These are phyloP conservation scores for Melanomma pulvis-pyrius DNA, from an alignment of 495 filamentous ascomycete species.

Conservation along the genomic window DNA sequence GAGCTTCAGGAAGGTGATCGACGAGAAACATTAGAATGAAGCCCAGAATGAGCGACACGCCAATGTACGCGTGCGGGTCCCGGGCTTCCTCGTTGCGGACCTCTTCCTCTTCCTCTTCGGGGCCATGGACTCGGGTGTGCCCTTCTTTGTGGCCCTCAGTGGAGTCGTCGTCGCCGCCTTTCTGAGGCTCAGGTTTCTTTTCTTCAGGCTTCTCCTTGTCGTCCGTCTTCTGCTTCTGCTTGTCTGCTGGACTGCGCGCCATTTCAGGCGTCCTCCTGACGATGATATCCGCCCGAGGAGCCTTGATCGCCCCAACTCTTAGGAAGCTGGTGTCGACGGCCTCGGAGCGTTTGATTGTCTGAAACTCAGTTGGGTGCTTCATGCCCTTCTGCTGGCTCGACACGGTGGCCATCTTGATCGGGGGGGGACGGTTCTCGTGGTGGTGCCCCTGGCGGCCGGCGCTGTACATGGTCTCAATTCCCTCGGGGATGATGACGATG, in stretches of 20 bases:
- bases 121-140: slow-evolving; percentile 31
- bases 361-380: slow-evolving; percentile 18
- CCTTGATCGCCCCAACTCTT: slow-evolving; percentile 15
- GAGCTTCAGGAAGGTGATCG: slow-evolving; percentile 75
- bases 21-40: slow-evolving; percentile 98
- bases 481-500: slow-evolving; percentile 97
- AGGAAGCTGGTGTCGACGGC: slow-evolving; percentile 2
- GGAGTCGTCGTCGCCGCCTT: slow-evolving; percentile 39
- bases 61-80: slow-evolving; percentile 73
- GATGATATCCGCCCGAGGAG: slow-evolving; percentile 17
- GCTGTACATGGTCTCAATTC: slow-evolving; percentile 86
- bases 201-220: slow-evolving; percentile 33
- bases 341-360: slow-evolving; percentile 13
- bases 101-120: slow-evolving; percentile 16
- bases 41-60: slow-evolving; percentile 80
- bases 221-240: slow-evolving; percentile 44
- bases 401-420: slow-evolving; percentile 15
- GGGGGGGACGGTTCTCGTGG: slow-evolving; percentile 43
- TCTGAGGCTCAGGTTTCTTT: slow-evolving; percentile 41
- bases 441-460: slow-evolving; percentile 52
- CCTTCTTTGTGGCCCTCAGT: slow-evolving; percentile 33
- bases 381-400: slow-evolving; percentile 19
- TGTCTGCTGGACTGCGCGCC: slow-evolving; percentile 31
- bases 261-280: slow-evolving; percentile 22
- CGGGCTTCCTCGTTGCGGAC: slow-evolving; percentile 15